These are phyloP conservation scores for Clarireedia homoeocarpa DNA, from an alignment of 2,329 filamentous ascomycete genomes.

Conservation along the genomic window DNA sequence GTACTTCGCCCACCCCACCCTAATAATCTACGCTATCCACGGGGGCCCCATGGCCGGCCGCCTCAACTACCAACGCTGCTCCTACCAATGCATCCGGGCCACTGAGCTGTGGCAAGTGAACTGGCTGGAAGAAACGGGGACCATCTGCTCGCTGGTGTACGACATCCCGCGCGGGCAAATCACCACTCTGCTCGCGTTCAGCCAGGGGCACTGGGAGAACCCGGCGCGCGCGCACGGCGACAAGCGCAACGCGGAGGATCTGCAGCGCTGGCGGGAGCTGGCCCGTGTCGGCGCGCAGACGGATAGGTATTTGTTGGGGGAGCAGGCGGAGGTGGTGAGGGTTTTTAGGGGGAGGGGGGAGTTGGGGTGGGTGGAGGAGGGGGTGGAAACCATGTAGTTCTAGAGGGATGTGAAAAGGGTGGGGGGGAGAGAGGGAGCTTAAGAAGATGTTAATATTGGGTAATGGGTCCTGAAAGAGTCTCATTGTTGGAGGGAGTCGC, in stretches of 20 bases:
- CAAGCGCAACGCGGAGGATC: conserved; percentile 43
- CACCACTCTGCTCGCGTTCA: conserved; percentile 45
- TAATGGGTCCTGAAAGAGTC: no score
- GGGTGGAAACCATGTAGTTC: conserved; percentile 17
- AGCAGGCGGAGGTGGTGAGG: conserved; percentile 45
- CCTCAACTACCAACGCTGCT: background rate
- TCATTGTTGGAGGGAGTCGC: no score
- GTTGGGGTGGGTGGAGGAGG: conserved; percentile 38
- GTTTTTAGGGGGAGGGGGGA: conserved; percentile 41
- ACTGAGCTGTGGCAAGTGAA: background rate
- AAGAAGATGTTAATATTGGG: no score
- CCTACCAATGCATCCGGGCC: background rate
- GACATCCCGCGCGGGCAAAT: conserved; percentile 25
- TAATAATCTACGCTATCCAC: conserved; percentile 1
- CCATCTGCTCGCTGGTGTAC: background rate
- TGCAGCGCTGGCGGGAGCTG: conserved; percentile 43
- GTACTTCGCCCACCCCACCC: background rate
- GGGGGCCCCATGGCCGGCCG: background rate
- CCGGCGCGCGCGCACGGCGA: conserved; percentile 44
- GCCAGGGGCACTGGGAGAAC: conserved; percentile 47
- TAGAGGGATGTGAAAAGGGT: background rate
- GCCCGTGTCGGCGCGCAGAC: conserved; percentile 42
- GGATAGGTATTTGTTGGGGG: conserved; percentile 43
- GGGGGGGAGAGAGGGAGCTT: background rate
- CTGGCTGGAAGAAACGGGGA: background rate